Base-by-base conservation (phyloP, 768 basidiomycete genomes). In the Collybia sordida region DNA sequence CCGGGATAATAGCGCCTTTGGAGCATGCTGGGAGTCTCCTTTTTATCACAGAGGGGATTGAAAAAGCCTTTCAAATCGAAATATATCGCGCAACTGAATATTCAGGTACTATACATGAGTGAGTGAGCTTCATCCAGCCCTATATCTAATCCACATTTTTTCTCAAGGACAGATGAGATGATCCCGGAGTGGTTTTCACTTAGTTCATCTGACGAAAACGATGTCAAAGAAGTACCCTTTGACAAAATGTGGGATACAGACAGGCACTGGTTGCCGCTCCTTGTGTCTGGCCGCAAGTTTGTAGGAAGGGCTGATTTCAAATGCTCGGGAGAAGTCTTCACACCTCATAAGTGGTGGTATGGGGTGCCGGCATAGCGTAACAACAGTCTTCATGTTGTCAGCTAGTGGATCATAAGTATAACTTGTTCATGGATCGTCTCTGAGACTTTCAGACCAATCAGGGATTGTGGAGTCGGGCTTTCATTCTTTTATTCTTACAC, bases 101-200 rank as follows among this genome's bases (percentile, higher is more conserved):
- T 57, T 65, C 65, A 2, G 90, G 90, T 1, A 65, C 62, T 0
- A 72, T 87, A 14, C 77, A 71, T 12, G 90, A 92, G 93, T 92
- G 67, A 53, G 81, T 69, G 22, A 9, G 22, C 21, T 31, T 7
- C 21, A 35, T 52, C 31, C 11, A 31, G 14, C 31, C 31, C 9
- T 12, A 3, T 18, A 45, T 50, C 19, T 25, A 34, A 34, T 19
- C 40, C 23, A 38, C 19, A 31, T 15, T 45, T 47, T 8, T 38
- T 9, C 31, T n/a, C 1, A 53, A 94, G 92, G 58, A 83, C 88
- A 0, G 91, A 94, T 25, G 93, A 95, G 63, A 95, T 95, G 92
- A 75, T 75, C 17, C 93, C 93, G 0, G 63, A 82, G 59, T 95
- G 92, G 92, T 93, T 90, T 61, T 67, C 75, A 14, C 56, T 75